Base-by-base conservation (phyloP, 1,284 basidiomycete species). In the Ceratobasidium sp. region DNA sequence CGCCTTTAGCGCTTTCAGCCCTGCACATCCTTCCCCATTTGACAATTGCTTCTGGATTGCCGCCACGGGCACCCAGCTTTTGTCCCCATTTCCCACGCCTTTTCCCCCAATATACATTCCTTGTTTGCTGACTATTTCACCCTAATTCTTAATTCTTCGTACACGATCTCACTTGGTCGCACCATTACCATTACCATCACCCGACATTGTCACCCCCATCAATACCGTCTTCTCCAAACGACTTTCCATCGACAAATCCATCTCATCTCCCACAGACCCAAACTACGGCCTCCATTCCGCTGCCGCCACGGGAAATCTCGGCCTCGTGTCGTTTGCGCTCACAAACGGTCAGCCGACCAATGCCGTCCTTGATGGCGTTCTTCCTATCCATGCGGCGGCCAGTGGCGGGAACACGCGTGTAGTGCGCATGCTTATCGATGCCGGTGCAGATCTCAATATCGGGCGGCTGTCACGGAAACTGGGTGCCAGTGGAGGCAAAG, bases 321-420 rank as follows among this genome's bases (percentile, higher is more conserved):
- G 91, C 13, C 86, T 93, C 71, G 90, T 91, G 67, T 87, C 89
- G 75, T 94, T 90, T 77, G 94, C 94, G 6, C 82, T 98, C 30
- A 86, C 87, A n/a, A 88, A 94, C 74, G 95, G 94, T 5, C 94
- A 97, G 76, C 94, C 94, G 6, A 87, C 95, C 76, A 96, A 98
- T 78, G 91, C 92, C 5, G 90, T 95, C 30, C 83, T 95, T 66
- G 92, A 95, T 75, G 94, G 94, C 56, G 89, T 97, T 2, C 85
- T 95, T 29, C 94, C 94, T 0, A 82, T 98, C 14, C 94, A 98
- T 76, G 93, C 92, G 3, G 94, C 94, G 1, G 90, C 87, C 73
- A 90, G 91, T 0, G 91, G 91, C 27, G 95, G 95, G 1, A 90
- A 86, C 75, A 88, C 90, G 70, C 84, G 87, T 60, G 90, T 96